Evolutionary conservation across 2,329 filamentous ascomycete genomes (phyloP).

Genomic region (Scedosporium minutisporum): DNA sequence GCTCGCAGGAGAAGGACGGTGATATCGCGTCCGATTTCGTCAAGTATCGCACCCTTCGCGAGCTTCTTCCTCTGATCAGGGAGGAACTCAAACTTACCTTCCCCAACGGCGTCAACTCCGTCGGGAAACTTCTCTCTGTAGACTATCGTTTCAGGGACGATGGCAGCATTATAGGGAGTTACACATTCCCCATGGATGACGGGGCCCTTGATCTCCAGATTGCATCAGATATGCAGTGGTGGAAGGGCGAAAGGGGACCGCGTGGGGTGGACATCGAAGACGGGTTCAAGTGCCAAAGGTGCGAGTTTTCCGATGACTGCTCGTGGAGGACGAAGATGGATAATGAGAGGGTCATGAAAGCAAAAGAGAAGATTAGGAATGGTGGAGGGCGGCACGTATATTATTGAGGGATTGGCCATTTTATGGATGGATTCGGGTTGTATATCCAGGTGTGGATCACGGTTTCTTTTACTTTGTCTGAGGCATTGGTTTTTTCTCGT

Average conservation of each 20-base stretch:
- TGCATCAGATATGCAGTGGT: conserved; percentile 68
- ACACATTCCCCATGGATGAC: conserved; percentile 58
- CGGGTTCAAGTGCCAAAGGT: conserved; percentile 77
- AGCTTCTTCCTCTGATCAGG: conserved; percentile 35
- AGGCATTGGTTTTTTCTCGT: no score
- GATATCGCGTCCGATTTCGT: conserved; percentile 24
- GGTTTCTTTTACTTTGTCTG: no score
- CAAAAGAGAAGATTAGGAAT: conserved; percentile 4
- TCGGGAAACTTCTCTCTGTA: conserved; percentile 42
- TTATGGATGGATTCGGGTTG: neutral
- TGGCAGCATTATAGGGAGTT: conserved; percentile 42
- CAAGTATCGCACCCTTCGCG: conserved; percentile 37
- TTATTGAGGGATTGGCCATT: neutral
- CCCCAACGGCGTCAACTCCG: conserved; percentile 33
- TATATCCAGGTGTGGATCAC: no score
- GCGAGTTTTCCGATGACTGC: conserved; percentile 73
- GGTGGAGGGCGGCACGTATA: neutral
- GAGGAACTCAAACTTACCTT: conserved; percentile 43
- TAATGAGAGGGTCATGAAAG: conserved; percentile 32
- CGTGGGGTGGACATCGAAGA: conserved; percentile 74
- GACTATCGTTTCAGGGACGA: conserved; percentile 44
- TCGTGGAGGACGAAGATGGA: conserved; percentile 67
- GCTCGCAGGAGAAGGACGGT: conserved; percentile 11
- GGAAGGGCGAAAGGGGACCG: conserved; percentile 65
- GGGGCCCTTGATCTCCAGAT: conserved; percentile 57